phyloP scores from a whole-genome alignment of 2,329 filamentous ascomycete species.

The Penicillium sp. region DNA sequence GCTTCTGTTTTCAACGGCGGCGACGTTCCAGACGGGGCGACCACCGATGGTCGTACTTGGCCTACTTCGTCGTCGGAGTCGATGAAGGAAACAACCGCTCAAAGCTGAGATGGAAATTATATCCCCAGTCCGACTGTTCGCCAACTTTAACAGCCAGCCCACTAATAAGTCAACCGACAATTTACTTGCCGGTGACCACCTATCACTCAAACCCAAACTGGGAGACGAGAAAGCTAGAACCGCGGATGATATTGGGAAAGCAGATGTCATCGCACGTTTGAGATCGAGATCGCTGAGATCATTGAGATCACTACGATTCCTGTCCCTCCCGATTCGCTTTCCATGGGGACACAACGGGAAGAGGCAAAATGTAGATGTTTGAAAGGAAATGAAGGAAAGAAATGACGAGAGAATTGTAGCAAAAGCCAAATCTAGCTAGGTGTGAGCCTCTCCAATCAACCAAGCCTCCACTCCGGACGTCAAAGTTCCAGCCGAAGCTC shows the following conservation, averaged over 20 bases:
- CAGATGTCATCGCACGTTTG: conserved; percentile 4
- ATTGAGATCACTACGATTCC: neutral
- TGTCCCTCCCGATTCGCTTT: neutral
- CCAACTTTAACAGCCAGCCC: neutral
- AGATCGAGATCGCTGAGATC: conserved; percentile 6
- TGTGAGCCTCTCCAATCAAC: neutral
- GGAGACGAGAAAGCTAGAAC: neutral
- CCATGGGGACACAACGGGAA: neutral
- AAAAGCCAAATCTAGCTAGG: neutral
- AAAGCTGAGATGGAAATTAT: conserved; percentile 2
- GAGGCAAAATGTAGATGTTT: too few relatives aligned
- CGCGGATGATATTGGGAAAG: neutral
- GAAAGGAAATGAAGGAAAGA: neutral
- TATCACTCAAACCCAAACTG: neutral
- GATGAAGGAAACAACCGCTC: neutral
- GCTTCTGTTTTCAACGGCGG: neutral
- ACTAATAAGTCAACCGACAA: neutral
- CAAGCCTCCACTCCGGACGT: neutral
- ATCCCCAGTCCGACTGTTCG: neutral
- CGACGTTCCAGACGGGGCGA: neutral
- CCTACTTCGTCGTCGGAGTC: neutral
- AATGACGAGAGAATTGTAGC: neutral
- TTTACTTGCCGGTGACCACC: neutral
- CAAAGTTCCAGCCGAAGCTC: neutral
- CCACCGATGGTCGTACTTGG: neutral